phyloP scores from a whole-genome alignment of 768 basidiomycete species.

The Naganishia onofrii region DNA sequence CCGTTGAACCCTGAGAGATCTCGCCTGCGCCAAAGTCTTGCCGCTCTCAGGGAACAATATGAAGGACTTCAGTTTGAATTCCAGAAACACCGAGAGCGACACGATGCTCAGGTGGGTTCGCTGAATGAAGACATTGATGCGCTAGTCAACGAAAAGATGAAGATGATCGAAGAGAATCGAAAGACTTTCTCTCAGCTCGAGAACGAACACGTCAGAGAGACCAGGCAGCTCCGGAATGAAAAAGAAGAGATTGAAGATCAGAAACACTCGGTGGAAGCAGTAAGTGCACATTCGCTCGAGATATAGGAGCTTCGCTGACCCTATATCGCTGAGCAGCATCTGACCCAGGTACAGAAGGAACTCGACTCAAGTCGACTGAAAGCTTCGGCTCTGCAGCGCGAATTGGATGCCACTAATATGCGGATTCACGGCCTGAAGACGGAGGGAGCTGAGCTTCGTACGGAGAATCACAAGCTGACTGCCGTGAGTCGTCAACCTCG shows the following conservation, averaged over 20 bases:
- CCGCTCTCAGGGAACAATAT: slow-evolving; percentile 5
- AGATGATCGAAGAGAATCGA: slow-evolving; percentile 10
- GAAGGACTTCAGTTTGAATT: slow-evolving; percentile 7
- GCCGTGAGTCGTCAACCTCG: neutral
- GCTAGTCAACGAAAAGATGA: slow-evolving; percentile 12
- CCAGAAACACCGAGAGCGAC: slow-evolving; percentile 1
- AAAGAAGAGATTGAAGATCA: slow-evolving; percentile 14
- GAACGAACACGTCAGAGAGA: slow-evolving; percentile 1
- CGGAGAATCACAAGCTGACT: neutral
- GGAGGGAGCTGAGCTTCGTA: slow-evolving; percentile 9
- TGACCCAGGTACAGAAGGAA: slow-evolving; percentile 6
- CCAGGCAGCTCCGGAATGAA: slow-evolving; percentile 1
- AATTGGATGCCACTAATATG: slow-evolving; percentile 12
- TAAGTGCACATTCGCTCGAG: neutral
- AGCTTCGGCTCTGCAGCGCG: neutral
- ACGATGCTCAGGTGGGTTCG: neutral
- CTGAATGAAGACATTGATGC: slow-evolving; percentile 7
- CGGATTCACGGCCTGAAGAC: slow-evolving; percentile 12
- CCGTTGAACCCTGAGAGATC: neutral
- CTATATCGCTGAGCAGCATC: neutral
- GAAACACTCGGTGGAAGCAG: neutral
- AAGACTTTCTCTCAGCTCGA: slow-evolving; percentile 4
- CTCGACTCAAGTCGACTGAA: neutral
- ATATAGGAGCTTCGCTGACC: neutral
- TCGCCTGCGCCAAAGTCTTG: slow-evolving; percentile 9